A percentile compares a stretch with the other conserved stretches of the same genome.
phyloP scores from a whole-genome alignment of 306 rosid genomes.

The Vigna nakashimae region DNA sequence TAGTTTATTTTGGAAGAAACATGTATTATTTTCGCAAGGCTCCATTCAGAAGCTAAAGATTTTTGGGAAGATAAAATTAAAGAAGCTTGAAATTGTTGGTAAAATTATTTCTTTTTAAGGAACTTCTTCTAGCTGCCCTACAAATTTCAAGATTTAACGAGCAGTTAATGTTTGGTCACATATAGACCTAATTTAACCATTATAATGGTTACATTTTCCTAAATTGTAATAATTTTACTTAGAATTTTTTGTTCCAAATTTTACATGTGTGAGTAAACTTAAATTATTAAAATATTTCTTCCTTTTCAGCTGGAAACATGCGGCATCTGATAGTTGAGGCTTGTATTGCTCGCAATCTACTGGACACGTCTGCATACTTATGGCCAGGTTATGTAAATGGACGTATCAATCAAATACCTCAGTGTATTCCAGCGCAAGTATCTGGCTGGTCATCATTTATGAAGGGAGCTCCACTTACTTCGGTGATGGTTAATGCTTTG shows the following conservation, averaged over 20 bases:
- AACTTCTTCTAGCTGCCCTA: background rate
- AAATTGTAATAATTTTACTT: background rate
- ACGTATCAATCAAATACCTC: constrained; percentile 76
- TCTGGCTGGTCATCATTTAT: constrained; percentile 91
- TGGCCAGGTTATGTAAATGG: constrained; percentile 96
- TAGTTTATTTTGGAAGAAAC: constrained; percentile 18
- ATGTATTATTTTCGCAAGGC: background rate
- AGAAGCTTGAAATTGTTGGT: background rate
- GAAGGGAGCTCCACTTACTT: constrained; percentile 81
- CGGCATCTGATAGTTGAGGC: constrained; percentile 97
- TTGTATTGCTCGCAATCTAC: constrained; percentile 84
- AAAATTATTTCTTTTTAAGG: constrained; percentile 1
- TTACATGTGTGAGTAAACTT: background rate
- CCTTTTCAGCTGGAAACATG: constrained; percentile 92
- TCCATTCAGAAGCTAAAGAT: background rate
- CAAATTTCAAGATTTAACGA: background rate
- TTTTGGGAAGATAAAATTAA: background rate
- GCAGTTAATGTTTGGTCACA: background rate
- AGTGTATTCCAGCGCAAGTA: constrained; percentile 73
- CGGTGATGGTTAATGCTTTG: constrained; percentile 72
- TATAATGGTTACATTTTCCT: constrained; percentile 16
- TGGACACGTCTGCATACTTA: constrained; percentile 83
- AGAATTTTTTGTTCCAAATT: constrained; percentile 9
- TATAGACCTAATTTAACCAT: constrained; percentile 13
- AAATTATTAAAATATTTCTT: constrained; percentile 21